phyloP scores from a whole-genome alignment of 805 yeast species.

The Starmerella lactis-condensi region DNA sequence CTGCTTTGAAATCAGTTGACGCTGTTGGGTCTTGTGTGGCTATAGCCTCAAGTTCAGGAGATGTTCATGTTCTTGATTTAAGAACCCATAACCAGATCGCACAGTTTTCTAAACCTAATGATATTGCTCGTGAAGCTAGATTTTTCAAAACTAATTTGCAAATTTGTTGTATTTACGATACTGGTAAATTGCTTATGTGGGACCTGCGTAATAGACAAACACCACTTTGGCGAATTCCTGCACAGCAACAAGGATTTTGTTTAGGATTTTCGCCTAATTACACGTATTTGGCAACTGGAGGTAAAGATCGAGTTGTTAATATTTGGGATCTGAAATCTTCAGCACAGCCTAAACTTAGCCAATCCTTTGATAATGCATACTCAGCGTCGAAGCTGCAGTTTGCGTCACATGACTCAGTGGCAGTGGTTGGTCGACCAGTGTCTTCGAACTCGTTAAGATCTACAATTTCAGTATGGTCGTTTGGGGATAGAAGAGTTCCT shows the following conservation, averaged over 20 bases:
- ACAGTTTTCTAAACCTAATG: too few relatives aligned
- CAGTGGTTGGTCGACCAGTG: slow-evolving; percentile 13
- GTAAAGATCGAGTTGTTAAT: slow-evolving; percentile 69
- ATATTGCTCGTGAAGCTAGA: too few relatives aligned
- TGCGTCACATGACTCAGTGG: background rate
- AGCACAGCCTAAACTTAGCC: slow-evolving; percentile 44
- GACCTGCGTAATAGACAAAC: slow-evolving; percentile 54
- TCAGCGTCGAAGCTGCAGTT: background rate
- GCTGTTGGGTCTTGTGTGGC: too few relatives aligned
- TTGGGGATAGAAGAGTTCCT: slow-evolving; percentile 54
- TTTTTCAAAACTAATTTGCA: too few relatives aligned
- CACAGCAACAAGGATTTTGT: slow-evolving; percentile 78
- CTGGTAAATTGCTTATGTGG: slow-evolving; percentile 73
- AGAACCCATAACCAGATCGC: too few relatives aligned
- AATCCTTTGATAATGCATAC: background rate
- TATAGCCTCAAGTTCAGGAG: too few relatives aligned
- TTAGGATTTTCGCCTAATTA: slow-evolving; percentile 73
- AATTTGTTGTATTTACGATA: slow-evolving; percentile 75
- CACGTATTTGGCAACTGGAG: slow-evolving; percentile 77
- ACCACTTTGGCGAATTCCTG: slow-evolving; percentile 56
- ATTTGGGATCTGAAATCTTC: slow-evolving; percentile 43
- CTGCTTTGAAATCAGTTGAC: too few relatives aligned
- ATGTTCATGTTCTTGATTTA: too few relatives aligned
- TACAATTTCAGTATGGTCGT: slow-evolving; percentile 11
- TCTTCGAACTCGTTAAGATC: slow-evolving; percentile 6